Conservation (phyloP, 768 basidiomycete species). For the Gelatoporia subvermispora region DNA sequence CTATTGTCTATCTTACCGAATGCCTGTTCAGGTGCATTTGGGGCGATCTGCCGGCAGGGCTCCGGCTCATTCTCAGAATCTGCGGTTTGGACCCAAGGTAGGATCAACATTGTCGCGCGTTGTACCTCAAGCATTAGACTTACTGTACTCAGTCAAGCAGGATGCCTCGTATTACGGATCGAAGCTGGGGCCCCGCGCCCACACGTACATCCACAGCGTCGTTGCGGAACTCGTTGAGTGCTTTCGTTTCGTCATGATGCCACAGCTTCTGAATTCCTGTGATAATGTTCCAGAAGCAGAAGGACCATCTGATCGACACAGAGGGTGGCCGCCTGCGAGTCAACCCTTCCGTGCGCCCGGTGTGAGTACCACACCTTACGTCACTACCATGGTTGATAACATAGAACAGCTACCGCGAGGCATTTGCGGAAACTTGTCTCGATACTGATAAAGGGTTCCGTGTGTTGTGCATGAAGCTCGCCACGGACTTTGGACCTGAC, state of each 20-base stretch:
- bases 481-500: background rate
- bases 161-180: background rate
- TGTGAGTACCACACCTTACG: background rate
- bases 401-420: no score
- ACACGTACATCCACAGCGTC: background rate
- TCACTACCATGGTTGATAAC: no score
- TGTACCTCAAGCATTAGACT: background rate
- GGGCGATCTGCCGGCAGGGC: background rate
- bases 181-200: background rate
- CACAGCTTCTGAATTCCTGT: no score
- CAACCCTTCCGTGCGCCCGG: background rate
- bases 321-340: background rate
- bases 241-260: background rate
- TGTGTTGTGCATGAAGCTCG: background rate
- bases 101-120: background rate
- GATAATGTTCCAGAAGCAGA: background rate
- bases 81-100: background rate
- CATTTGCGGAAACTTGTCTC: background rate
- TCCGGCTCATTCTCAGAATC: slow-evolving; percentile 5
- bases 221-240: background rate
- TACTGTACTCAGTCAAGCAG: background rate
- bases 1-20: no score
- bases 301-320: background rate
- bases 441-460: background rate
- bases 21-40: background rate